phyloP scores from a whole-genome alignment of 225 moss, liverwort and hornwort genomes.

The Marchantia paleacea region DNA sequence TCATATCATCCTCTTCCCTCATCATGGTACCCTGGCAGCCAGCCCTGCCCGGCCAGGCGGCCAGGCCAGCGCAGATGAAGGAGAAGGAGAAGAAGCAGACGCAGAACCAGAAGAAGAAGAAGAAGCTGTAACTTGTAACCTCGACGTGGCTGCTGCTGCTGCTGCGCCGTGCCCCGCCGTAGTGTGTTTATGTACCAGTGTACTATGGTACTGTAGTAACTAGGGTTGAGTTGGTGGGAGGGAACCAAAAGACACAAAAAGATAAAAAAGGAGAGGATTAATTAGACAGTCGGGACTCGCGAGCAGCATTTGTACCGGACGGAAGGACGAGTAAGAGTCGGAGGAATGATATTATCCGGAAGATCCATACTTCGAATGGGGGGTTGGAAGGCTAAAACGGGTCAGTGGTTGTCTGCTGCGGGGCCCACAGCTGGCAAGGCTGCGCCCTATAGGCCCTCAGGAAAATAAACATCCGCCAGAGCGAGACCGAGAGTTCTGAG shows the following conservation, averaged over 20 bases:
- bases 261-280: neutral
- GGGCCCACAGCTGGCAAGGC: slow-evolving; percentile 23
- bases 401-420: slow-evolving; percentile 26
- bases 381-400: neutral
- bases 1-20: neutral
- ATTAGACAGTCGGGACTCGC: neutral
- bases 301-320: slow-evolving; percentile 1
- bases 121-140: neutral
- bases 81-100: neutral
- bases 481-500: neutral
- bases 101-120: neutral
- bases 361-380: slow-evolving; percentile 9
- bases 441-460: slow-evolving; percentile 22
- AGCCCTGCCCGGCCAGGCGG: neutral
- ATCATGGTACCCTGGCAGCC: neutral
- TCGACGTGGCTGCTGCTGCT: slow-evolving; percentile 2
- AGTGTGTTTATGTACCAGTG: neutral
- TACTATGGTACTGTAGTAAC: neutral
- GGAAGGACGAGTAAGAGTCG: slow-evolving; percentile 10
- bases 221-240: slow-evolving; percentile 6
- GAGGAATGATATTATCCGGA: slow-evolving; percentile 12
- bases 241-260: slow-evolving; percentile 11
- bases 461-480: slow-evolving; percentile 15
- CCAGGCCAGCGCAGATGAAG: neutral
- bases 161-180: no score